Percentiles rank a stretch among this genome's conserved stretches.
phyloP scores from a whole-genome alignment of 805 yeast genomes.

The Blastobotrys terrestris region DNA sequence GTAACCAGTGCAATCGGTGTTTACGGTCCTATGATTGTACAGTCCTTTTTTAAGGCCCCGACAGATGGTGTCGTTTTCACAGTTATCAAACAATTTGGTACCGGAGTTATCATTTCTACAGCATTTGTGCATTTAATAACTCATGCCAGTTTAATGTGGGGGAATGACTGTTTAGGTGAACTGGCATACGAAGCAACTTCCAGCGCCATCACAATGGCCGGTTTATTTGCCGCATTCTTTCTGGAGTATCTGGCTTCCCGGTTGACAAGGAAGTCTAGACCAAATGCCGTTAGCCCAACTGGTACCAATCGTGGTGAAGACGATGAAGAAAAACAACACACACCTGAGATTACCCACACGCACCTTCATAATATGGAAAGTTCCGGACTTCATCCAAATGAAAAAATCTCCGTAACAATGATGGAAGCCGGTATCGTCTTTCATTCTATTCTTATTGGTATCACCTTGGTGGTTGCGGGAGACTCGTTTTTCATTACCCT shows the following conservation, averaged over 20 bases:
- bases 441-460: slow-evolving; percentile 71
- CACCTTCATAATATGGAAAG: no score
- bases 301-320: slow-evolving; percentile 5
- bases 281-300: slow-evolving; percentile 6
- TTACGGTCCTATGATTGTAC: slow-evolving; percentile 39
- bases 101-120: slow-evolving; percentile 73
- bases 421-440: slow-evolving; percentile 71
- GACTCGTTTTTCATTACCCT: slow-evolving; percentile 55
- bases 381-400: slow-evolving; percentile 25
- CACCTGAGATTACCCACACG: no score
- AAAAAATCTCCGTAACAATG: slow-evolving; percentile 24
- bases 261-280: slow-evolving; percentile 2
- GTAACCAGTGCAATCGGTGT: slow-evolving; percentile 40
- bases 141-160: slow-evolving; percentile 52
- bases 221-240: slow-evolving; percentile 45
- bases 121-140: slow-evolving; percentile 62
- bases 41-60: slow-evolving; percentile 25
- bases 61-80: slow-evolving; percentile 30
- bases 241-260: slow-evolving; percentile 44
- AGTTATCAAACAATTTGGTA: slow-evolving; percentile 46
- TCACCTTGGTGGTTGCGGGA: slow-evolving; percentile 58
- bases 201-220: slow-evolving; percentile 41
- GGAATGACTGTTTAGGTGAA: slow-evolving; percentile 56
- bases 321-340: slow-evolving; percentile 40
- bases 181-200: slow-evolving; percentile 47